Evolutionary conservation across 2,329 filamentous ascomycete genomes (phyloP), one percentile per base, ranked within the genome.

Genomic region (Ceratocystis lukuohia): DNA sequence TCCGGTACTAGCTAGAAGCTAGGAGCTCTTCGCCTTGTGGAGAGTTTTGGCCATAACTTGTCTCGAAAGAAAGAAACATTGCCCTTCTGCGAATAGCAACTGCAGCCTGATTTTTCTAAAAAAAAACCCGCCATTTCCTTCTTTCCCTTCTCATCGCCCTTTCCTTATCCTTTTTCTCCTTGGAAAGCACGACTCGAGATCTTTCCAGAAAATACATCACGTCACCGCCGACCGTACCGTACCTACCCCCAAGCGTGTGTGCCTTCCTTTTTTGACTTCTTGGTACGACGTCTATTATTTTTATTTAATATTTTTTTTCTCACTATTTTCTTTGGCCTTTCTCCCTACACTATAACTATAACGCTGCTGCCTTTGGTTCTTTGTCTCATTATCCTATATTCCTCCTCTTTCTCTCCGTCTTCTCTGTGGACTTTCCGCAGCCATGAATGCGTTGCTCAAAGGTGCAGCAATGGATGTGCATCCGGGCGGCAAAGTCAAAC

Each of bases 401-500:
- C 22, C 46, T 25, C 8, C 45, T 53, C 46, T 22, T 48, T 20
- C n/a, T 22, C 46, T 48, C 5, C 5, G 6, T 2, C 12, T 3
- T 15, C n/a, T 30, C 30, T 15, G 17, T 12, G 41, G 8, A 44
- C 48, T 15, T 12, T n/a, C 46, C 12, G n/a, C 57, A 10, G 30
- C 65, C 37, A 68, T 66, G 57, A 62, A 65, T 53, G 48, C 59
- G 15, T 46, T 66, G 25, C 61, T 67, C 30, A 65, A 67, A 57
- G 45, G 63, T 12, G 41, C 66, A n/a, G 64, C 53, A 37, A 28
- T 66, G 17, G 67, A 70, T 64, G 69, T 70, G 41, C 82, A 86
- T 71, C 82, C 83, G 0, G 82, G 82, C 1, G 83, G 83, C n/a
- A 78, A 79, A 65, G 74, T 78, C 65, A 78, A 81, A 68, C 78